phyloP scores from a whole-genome alignment of 23 red algal genomes.

The Gracilaria domingensis region DNA sequence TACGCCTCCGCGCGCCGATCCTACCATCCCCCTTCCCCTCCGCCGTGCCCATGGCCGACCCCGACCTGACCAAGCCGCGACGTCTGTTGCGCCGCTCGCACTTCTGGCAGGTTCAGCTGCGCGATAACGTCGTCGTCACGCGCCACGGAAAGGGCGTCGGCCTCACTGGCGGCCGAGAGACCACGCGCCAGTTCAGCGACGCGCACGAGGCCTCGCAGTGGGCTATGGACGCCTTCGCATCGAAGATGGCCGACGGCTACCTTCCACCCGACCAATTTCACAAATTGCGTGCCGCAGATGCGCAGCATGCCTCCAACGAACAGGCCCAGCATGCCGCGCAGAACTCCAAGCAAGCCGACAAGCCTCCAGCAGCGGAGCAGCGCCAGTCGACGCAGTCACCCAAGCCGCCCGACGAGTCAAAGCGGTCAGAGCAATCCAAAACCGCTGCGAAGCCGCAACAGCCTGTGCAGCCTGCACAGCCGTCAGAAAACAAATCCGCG shows the following conservation, averaged over 20 bases:
- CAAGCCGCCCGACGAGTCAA: background rate
- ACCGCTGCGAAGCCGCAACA: background rate
- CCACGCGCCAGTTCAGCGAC: constrained; percentile 10
- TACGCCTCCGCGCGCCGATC: background rate
- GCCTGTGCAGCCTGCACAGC: background rate
- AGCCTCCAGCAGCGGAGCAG: background rate
- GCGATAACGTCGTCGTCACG: constrained; percentile 1
- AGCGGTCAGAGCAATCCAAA: background rate
- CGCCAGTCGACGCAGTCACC: background rate
- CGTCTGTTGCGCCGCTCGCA: constrained; percentile 55
- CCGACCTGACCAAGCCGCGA: constrained; percentile 49
- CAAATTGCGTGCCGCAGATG: background rate
- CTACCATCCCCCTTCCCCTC: background rate
- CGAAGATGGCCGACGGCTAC: constrained; percentile 40
- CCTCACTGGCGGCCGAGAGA: constrained; percentile 25
- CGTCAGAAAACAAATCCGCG: background rate
- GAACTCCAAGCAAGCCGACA: background rate
- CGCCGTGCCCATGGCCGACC: constrained; percentile 16
- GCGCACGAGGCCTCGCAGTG: constrained; percentile 27
- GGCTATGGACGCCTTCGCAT: constrained; percentile 22
- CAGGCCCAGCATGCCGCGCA: background rate
- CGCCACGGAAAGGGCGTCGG: constrained; percentile 27
- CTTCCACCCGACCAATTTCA: constrained; percentile 26
- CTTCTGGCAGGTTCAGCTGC: constrained; percentile 49
- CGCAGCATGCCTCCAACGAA: background rate